Conservation (phyloP, 768 basidiomycete genomes). For the Rhizopogon rudus region DNA sequence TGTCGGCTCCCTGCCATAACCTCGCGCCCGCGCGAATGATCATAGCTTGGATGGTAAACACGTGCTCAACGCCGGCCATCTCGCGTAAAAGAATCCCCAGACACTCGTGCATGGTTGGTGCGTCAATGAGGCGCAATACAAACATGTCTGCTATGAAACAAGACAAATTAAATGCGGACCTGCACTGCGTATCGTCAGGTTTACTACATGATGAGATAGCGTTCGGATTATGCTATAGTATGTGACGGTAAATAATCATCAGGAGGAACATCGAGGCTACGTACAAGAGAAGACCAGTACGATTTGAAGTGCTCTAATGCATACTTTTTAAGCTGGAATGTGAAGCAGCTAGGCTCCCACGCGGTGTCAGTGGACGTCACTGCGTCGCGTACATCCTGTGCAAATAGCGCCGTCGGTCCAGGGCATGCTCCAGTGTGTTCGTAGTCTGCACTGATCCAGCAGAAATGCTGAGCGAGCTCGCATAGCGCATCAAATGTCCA, state of each 20-base stretch:
- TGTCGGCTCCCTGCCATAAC: conserved; percentile 17
- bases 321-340: conserved; percentile 19
- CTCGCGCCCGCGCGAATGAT: conserved; percentile 14
- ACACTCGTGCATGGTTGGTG: conserved; percentile 14
- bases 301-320: conserved; percentile 20
- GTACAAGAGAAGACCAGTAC: conserved; percentile 20
- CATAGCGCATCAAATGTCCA: conserved; percentile 10
- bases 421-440: conserved; percentile 5
- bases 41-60: conserved; percentile 18
- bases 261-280: conserved; percentile 2
- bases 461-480: conserved; percentile 25
- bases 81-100: conserved; percentile 16
- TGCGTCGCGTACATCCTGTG: conserved; percentile 15
- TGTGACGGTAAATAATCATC: neutral
- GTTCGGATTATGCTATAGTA: conserved; percentile 9
- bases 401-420: conserved; percentile 16
- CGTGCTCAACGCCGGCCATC: conserved; percentile 22
- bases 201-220: conserved; percentile 11
- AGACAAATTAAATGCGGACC: conserved; percentile 16
- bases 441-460: conserved; percentile 15
- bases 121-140: conserved; percentile 11
- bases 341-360: conserved; percentile 19
- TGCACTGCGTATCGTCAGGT: conserved; percentile 13
- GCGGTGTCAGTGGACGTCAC: conserved; percentile 12
- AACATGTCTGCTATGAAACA: conserved; percentile 27